Evolutionary conservation across 148 eudicot genomes (phyloP).

Genomic region (Arbutus unedo): DNA sequence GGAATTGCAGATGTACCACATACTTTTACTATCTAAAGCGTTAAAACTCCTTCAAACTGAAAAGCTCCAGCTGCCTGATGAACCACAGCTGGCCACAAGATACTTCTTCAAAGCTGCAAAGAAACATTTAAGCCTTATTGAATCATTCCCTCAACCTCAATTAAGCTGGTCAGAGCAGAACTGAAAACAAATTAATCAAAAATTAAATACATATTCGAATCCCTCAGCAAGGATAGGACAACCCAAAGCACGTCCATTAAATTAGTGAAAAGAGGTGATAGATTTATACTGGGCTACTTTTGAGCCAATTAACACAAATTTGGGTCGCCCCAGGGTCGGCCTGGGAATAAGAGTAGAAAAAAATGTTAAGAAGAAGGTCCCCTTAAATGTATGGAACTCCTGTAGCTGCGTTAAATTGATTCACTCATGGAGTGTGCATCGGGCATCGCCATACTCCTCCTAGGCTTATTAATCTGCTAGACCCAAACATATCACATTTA

Average conservation of each 20-base stretch:
- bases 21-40: neutral
- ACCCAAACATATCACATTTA: too few relatives aligned
- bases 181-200: neutral
- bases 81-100: neutral
- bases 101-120: conserved; percentile 17
- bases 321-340: neutral
- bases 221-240: neutral
- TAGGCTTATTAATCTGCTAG: too few relatives aligned
- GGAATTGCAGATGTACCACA: conserved; percentile 9
- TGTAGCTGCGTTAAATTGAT: too few relatives aligned
- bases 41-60: neutral
- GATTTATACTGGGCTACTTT: neutral
- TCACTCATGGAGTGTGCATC: too few relatives aligned
- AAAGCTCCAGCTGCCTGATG: conserved; percentile 10
- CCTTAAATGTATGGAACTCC: too few relatives aligned
- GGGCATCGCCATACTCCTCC: too few relatives aligned
- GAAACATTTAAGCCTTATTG: neutral
- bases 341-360: too few relatives aligned
- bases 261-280: neutral
- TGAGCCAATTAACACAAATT: neutral
- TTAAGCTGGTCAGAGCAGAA: neutral
- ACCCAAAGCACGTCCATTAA: neutral
- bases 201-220: neutral
- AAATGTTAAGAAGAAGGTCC: too few relatives aligned
- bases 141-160: conserved; percentile 1